Base-by-base conservation (phyloP, 768 basidiomycete species). In the Lentinula boryana region DNA sequence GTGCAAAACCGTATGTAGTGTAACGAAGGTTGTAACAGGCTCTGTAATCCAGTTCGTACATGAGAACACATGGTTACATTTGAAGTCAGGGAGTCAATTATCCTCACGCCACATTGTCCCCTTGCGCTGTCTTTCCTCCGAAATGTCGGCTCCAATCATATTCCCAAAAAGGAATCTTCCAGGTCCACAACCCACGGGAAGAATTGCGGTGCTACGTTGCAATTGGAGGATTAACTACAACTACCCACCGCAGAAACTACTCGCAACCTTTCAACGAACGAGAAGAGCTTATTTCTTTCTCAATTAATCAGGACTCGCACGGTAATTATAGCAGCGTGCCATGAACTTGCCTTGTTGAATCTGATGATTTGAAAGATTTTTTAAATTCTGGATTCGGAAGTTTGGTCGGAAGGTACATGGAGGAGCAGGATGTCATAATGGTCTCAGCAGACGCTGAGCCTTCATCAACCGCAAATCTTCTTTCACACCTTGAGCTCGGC, bases 91-190 rank as follows among this genome's bases (percentile, higher is more conserved):
- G 23, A 23, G 23, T 23, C 23, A 23, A 23, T 23, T 23, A 2
- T 43, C 41, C 16, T 43, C 41, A 43, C 41, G 44, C n/a, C 44
- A 6, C 21, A 46, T 9, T 46, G 8, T 46, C 18, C 44, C n/a
- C 44, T 43, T n/a, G 21, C 7, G 44, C 44, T 23, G 44, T 21
- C 44, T 18, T 21, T 21, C 21, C 12, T 46, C 44, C 44, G 44
- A 46, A 46, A 23, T 38, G n/a, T 13, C 33, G 55, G 23, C 23
- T 32, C 55, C 55, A 36, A 56, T 41, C 55, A 49, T 36, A 31
- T 51, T 60, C 58, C 50, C 4, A 60, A 60, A 60, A 51, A 60
- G 58, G 58, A 50, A 60, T 51, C 58, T 60, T 60, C 58, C 46
- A 60, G 58, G 35, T 60, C 58, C 46, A 60, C 8, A 23, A 27